Conservation (phyloP, 1,139 yeast genomes). For the Sugiyamaella grinbergsii region DNA sequence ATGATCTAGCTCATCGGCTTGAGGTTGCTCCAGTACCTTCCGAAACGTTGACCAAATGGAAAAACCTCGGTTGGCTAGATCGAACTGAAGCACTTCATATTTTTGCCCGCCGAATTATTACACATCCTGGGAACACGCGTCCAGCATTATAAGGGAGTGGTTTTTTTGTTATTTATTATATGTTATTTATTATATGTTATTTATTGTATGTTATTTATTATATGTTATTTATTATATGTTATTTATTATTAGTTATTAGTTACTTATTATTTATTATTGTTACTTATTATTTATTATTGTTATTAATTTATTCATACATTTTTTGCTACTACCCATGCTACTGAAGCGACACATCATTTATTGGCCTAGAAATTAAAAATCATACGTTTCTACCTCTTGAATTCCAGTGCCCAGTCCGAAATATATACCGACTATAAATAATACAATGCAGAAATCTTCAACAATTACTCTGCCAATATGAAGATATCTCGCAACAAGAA, state of each 20-base stretch:
- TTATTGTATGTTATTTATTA: no score
- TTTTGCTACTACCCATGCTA: background rate
- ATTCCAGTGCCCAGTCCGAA: constrained; percentile 19
- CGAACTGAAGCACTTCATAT: constrained; percentile 18
- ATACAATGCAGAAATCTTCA: constrained; percentile 38
- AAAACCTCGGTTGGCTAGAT: constrained; percentile 19
- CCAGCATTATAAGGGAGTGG: constrained; percentile 10
- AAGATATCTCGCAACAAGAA: constrained; percentile 35
- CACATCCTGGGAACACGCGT: constrained; percentile 4
- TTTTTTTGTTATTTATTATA: no score
- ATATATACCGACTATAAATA: constrained; percentile 38
- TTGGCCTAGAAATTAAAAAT: no score
- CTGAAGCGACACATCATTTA: background rate
- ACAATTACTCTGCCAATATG: constrained; percentile 33
- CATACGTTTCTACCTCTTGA: background rate
- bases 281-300: no score
- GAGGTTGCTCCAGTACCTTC: constrained; percentile 21
- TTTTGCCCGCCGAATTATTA: constrained; percentile 7
- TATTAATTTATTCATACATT: no score
- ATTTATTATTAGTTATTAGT: no score
- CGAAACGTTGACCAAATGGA: constrained; percentile 22
- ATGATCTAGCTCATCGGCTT: constrained; percentile 18
- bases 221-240: no score
- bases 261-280: no score
- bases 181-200: no score